Evolutionary conservation across 2,329 filamentous ascomycete genomes (phyloP).

Genomic region (Penicillium sp.): DNA sequence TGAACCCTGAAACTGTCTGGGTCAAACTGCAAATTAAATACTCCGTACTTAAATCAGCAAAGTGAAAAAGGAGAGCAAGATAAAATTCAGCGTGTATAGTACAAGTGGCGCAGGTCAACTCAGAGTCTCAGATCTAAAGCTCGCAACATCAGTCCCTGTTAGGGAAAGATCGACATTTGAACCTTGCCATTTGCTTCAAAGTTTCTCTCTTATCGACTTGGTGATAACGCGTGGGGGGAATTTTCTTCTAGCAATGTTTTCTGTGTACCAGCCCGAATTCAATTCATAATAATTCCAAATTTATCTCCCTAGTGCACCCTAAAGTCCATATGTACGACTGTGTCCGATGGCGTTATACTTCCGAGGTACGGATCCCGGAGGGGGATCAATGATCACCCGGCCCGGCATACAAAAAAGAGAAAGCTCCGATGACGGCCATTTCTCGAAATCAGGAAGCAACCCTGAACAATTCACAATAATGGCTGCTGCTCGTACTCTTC

Average conservation of each 20-base stretch:
- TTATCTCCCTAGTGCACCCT: not conserved
- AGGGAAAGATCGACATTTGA: not conserved
- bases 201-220: not conserved
- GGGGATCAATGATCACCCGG: conserved; percentile 24
- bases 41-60: not conserved
- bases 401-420: conserved; percentile 24
- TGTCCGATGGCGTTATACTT: conserved; percentile 11
- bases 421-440: conserved; percentile 34
- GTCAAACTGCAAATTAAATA: not conserved
- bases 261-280: not conserved
- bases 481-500: conserved; percentile 64
- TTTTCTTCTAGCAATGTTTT: no score
- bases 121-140: not conserved
- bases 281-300: not conserved
- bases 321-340: not conserved
- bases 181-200: not conserved
- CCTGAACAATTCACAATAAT: conserved; percentile 31
- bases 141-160: conserved; percentile 5
- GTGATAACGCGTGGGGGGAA: not conserved
- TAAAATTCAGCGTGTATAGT: not conserved
- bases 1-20: not conserved
- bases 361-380: conserved; percentile 16
- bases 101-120: not conserved
- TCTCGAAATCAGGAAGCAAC: conserved; percentile 17
- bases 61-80: not conserved